Base-by-base conservation (phyloP, 2,329 filamentous ascomycete genomes). In the Exserohilum rostratum region DNA sequence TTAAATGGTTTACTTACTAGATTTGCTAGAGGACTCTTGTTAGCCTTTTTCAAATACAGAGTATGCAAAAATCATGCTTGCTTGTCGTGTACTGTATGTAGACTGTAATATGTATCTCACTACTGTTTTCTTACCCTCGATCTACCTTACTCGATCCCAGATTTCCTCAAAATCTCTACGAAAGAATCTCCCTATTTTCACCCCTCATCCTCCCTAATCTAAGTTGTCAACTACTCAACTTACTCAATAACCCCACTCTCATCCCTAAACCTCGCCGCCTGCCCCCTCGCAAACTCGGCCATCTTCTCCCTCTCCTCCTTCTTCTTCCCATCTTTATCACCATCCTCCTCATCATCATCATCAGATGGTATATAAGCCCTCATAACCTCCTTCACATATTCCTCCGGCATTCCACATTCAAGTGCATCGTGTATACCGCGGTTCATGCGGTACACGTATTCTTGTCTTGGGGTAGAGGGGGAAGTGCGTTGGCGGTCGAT, bases 391-490 rank as follows among this genome's bases (percentile, higher is more conserved):
- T 82, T 70, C 5, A 86, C 84, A 72, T 88, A 90, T 34, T 53
- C 64, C 63, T 70, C 57, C 29, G 85, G 83, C 66, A 90, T 70
- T 0, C 83, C 84, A 59, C 79, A 74, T 56, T 65, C 66, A 13
- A 83, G 57, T 22, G 84, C 86, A 74, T 90, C 87, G 29, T 74
- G 61, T 25, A 90, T 85, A 1, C 85, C 87, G 59, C 71, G 73
- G 68, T 89, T 87, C 84, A 90, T 88, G 25, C 87, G 73, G 38
- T 73, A 78, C 6, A 89, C 72, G 65, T 89, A 90, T 75, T 89
- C 87, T 2, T 77, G 64, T 63, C 75, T 74, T 2, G 85, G 82
- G 38, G 38, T 53, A n/a, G 73, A 76, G 20, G 78, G 76, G 17
- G 50, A 60, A 0, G 73, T 68, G 18, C 79, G 60, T 39, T 77